A percentile compares a stretch with the other conserved stretches of the same genome.
phyloP scores from a whole-genome alignment of 148 eudicot species.

The Heliosperma pusillum region DNA sequence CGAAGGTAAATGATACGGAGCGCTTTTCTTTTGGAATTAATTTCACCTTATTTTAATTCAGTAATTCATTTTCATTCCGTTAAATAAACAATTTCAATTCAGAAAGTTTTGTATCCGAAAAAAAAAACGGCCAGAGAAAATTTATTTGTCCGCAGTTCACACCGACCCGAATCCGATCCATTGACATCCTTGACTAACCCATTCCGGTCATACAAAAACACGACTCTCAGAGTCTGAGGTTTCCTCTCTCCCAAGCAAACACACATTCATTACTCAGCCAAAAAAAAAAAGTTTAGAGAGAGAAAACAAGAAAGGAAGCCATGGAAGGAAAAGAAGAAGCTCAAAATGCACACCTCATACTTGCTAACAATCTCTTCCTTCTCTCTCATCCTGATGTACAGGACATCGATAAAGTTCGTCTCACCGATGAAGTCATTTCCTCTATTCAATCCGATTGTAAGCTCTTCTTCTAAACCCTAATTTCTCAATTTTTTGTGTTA shows the following conservation, averaged over 20 bases:
- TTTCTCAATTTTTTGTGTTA: neutral
- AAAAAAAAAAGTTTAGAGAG: neutral
- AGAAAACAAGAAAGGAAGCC: conserved; percentile 21
- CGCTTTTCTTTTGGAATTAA: too few species aligned
- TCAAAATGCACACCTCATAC: conserved; percentile 69
- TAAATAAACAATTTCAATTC: too few species aligned
- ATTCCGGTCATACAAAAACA: neutral
- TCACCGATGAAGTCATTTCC: conserved; percentile 62
- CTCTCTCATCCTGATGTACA: conserved; percentile 70
- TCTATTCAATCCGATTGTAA: conserved; percentile 56
- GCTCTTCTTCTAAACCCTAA: conserved; percentile 17
- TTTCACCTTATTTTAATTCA: too few species aligned
- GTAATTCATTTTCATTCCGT: too few species aligned
- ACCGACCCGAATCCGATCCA: neutral
- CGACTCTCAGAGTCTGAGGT: neutral
- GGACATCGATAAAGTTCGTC: conserved; percentile 83
- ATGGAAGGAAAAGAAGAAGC: conserved; percentile 82
- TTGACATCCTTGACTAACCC: too few species aligned
- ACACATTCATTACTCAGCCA: neutral
- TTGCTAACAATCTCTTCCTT: conserved; percentile 68
- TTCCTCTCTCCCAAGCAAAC: conserved; percentile 33
- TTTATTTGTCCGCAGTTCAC: too few species aligned
- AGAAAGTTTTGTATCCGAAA: too few species aligned
- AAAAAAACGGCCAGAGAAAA: too few species aligned
- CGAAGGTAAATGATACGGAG: too few species aligned